These are phyloP conservation scores for Discostella stelligera DNA, from an alignment of 352 stramenopile genomes.

Conservation along the genomic window DNA sequence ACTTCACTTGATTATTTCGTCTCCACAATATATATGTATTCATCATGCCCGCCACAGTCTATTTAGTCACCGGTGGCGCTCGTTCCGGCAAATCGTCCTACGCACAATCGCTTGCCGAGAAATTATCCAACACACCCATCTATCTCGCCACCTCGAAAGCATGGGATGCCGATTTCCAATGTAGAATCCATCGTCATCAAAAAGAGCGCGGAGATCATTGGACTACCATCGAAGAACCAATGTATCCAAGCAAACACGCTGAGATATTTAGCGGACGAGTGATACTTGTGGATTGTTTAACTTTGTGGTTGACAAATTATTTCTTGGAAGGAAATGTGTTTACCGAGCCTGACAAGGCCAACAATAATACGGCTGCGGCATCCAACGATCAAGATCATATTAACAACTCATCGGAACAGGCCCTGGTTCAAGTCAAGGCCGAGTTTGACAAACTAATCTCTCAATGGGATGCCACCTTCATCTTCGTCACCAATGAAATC, in stretches of 20 bases:
- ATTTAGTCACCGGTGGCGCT: constrained; percentile 56
- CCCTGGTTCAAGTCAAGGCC: constrained; percentile 28
- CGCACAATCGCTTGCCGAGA: constrained; percentile 52
- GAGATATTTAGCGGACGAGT: constrained; percentile 35
- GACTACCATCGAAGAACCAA: constrained; percentile 60
- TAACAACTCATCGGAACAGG: constrained; percentile 19
- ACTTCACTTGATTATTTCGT: neutral
- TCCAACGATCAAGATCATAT: constrained; percentile 3
- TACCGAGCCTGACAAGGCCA: constrained; percentile 15
- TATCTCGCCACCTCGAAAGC: constrained; percentile 56
- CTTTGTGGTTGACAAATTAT: constrained; percentile 65
- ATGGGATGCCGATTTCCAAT: constrained; percentile 45
- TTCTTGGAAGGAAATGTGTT: constrained; percentile 53
- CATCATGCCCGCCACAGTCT: constrained; percentile 56
- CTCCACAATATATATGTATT: neutral
- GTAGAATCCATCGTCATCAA: constrained; percentile 52
- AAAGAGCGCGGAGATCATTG: constrained; percentile 41
- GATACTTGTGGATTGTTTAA: constrained; percentile 61
- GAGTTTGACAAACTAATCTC: constrained; percentile 55
- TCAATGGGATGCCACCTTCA: constrained; percentile 58
- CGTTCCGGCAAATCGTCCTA: constrained; percentile 58
- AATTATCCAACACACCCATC: constrained; percentile 31
- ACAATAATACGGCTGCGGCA: constrained; percentile 7
- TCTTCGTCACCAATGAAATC: constrained; percentile 65
- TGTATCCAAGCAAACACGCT: constrained; percentile 47